These are phyloP conservation scores for Persicaria maculosa DNA, from an alignment of 148 eudicot genomes.

Conservation along the genomic window DNA sequence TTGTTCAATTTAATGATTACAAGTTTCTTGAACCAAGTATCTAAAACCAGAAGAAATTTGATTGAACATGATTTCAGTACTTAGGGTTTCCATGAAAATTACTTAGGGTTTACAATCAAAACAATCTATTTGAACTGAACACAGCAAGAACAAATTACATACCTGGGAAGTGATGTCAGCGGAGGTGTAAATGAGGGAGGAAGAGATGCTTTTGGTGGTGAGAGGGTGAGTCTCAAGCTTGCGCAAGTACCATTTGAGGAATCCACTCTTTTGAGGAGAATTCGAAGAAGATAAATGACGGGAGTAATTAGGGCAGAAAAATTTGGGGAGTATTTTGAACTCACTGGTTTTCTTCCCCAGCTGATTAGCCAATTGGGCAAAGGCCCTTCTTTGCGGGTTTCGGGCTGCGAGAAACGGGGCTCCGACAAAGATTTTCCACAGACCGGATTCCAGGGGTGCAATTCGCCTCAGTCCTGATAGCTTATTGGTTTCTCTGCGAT, in stretches of 20 bases:
- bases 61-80: too few species aligned
- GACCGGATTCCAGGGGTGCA: neutral
- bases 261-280: conserved; percentile 22
- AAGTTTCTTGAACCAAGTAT: too few species aligned
- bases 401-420: neutral
- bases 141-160: too few species aligned
- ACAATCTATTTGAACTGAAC: too few species aligned
- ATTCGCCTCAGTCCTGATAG: neutral
- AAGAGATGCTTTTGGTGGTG: conserved; percentile 32
- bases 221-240: conserved; percentile 36
- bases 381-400: conserved; percentile 12
- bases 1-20: too few species aligned
- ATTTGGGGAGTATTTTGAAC: neutral
- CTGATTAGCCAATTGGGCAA: neutral
- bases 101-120: too few species aligned
- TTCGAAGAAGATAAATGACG: conserved; percentile 14
- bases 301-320: neutral
- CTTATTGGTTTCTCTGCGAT: conserved; percentile 13
- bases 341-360: conserved; percentile 6
- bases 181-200: conserved; percentile 35
- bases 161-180: conserved; percentile 52
- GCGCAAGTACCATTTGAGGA: conserved; percentile 39
- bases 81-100: too few species aligned
- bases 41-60: too few species aligned
- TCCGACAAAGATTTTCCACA: neutral